Conservation (phyloP, 306 rosid genomes). For the Pyrus communis region DNA sequence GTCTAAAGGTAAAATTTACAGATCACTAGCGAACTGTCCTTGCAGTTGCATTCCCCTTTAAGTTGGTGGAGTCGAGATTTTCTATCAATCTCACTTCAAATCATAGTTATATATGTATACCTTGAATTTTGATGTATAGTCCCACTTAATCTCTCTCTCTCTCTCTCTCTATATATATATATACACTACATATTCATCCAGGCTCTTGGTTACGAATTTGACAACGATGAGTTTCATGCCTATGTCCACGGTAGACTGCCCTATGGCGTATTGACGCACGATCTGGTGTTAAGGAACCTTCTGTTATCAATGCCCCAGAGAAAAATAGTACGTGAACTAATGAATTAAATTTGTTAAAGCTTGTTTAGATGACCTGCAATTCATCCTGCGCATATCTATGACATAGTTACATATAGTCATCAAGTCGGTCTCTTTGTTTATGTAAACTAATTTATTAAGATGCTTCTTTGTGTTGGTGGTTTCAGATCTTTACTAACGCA, state of each 20-base stretch:
- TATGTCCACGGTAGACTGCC: slow-evolving; percentile 75
- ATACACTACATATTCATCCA: not conserved
- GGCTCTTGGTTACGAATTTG: slow-evolving; percentile 70
- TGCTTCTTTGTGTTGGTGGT: slow-evolving; percentile 3
- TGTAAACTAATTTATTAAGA: not conserved
- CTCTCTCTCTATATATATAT: no score
- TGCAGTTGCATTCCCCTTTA: not conserved
- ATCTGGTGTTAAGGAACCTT: slow-evolving; percentile 66
- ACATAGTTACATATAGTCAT: no score
- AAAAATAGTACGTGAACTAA: slow-evolving; percentile 52
- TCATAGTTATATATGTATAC: not conserved
- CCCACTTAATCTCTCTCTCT: not conserved
- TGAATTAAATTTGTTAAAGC: no score
- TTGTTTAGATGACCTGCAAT: not conserved
- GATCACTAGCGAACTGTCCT: not conserved
- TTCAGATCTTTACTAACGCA: slow-evolving; percentile 78
- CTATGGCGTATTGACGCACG: slow-evolving; percentile 58
- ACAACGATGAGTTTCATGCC: slow-evolving; percentile 68
- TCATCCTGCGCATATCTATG: no score
- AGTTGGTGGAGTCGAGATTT: not conserved
- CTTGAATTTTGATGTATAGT: not conserved
- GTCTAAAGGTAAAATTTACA: slow-evolving; percentile 49
- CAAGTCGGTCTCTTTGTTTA: no score
- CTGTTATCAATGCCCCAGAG: slow-evolving; percentile 80
- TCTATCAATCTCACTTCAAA: not conserved